These are phyloP conservation scores for Penicillium capsulatum DNA, from an alignment of 2,329 filamentous ascomycete species.

Conservation along the genomic window DNA sequence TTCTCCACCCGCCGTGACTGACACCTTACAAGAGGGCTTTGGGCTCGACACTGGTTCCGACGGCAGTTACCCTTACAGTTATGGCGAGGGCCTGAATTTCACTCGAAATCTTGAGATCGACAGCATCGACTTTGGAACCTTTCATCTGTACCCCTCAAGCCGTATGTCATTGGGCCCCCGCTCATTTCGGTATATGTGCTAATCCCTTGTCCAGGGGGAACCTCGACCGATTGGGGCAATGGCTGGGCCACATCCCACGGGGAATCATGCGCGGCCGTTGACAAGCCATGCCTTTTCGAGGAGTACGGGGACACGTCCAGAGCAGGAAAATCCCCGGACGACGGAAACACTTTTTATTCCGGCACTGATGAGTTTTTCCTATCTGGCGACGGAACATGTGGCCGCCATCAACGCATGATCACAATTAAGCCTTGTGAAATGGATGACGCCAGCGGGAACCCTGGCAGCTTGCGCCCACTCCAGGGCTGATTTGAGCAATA, in stretches of 20 bases:
- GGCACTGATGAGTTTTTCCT: slow-evolving; percentile 29
- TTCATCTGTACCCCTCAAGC: slow-evolving; percentile 50
- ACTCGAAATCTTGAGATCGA: slow-evolving; percentile 49
- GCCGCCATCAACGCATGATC: no score
- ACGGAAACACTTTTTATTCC: slow-evolving; percentile 31
- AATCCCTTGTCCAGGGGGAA: slow-evolving; percentile 28
- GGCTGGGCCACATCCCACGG: slow-evolving; percentile 48
- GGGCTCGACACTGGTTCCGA: slow-evolving; percentile 47
- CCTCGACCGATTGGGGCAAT: slow-evolving; percentile 42
- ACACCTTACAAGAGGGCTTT: slow-evolving; percentile 49
- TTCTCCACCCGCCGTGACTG: background rate
- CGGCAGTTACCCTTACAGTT: slow-evolving; percentile 51
- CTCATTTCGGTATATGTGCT: background rate
- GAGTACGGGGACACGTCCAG: slow-evolving; percentile 33
- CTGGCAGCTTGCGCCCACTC: no score
- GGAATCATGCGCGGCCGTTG: slow-evolving; percentile 32
- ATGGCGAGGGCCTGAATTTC: slow-evolving; percentile 51
- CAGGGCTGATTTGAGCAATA: no score
- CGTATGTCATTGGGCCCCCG: slow-evolving; percentile 38
- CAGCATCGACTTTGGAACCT: slow-evolving; percentile 54
- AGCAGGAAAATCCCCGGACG: slow-evolving; percentile 7
- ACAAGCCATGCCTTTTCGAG: slow-evolving; percentile 42
- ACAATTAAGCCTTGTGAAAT: no score
- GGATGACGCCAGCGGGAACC: no score
- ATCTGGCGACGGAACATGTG: no score